phyloP scores from a whole-genome alignment of 768 basidiomycete genomes.

The Leccinellum rugosiceps region DNA sequence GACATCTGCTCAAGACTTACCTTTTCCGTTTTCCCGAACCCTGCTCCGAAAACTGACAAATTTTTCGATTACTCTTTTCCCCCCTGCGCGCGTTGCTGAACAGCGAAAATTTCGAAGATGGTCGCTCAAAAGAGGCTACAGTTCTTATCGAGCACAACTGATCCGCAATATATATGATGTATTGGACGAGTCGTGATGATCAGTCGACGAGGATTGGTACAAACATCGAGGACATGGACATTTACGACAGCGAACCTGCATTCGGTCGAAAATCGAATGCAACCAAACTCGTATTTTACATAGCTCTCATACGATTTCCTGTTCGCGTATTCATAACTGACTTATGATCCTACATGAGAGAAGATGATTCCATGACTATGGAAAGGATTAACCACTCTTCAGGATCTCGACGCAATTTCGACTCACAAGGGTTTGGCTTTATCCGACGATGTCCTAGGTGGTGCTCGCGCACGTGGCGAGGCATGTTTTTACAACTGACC shows the following conservation, averaged over 20 bases:
- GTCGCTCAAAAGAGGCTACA: no score
- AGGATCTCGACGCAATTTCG: neutral
- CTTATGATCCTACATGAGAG: neutral
- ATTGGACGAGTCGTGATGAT: neutral
- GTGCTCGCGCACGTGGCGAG: neutral
- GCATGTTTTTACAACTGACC: neutral
- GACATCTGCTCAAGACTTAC: neutral
- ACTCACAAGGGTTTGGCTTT: neutral
- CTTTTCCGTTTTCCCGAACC: neutral
- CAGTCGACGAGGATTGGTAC: neutral
- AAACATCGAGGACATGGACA: neutral
- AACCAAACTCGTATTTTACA: neutral
- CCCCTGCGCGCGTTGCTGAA: neutral
- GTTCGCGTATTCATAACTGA: neutral
- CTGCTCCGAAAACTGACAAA: neutral
- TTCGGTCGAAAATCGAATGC: neutral
- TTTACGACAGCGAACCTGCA: neutral
- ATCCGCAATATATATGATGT: neutral
- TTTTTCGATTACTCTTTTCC: neutral
- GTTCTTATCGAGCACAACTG: no score
- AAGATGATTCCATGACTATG: neutral
- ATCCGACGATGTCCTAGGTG: neutral
- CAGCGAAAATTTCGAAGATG: neutral
- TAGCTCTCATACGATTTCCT: no score
- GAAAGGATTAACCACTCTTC: neutral